Conservation (phyloP, 2,329 filamentous ascomycete genomes). For the Aspergillus melleus region DNA sequence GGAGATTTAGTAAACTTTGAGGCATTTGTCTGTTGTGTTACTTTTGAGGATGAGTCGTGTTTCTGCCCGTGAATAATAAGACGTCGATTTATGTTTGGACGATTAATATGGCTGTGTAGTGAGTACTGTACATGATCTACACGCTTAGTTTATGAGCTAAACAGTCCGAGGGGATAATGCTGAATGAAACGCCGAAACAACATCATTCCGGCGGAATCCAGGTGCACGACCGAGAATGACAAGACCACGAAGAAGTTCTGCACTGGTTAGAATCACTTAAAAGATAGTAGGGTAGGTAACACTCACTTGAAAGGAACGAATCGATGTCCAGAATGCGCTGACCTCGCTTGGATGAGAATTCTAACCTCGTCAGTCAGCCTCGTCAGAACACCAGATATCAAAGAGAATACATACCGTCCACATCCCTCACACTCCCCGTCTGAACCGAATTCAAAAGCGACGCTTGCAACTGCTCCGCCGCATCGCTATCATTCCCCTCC, state of each 20-base stretch:
- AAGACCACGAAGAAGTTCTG: neutral
- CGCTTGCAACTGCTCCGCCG: neutral
- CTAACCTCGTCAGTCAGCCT: neutral
- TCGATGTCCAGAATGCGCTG: neutral
- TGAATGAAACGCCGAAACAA: neutral
- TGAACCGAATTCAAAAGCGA: neutral
- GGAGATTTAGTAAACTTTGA: too few species aligned
- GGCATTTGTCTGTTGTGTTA: too few species aligned
- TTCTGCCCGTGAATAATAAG: too few species aligned
- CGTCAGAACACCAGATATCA: too few species aligned
- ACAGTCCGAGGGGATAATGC: neutral
- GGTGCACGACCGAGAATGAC: slow-evolving; percentile 4
- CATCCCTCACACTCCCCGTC: neutral
- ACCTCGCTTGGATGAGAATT: neutral
- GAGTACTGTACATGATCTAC: too few species aligned
- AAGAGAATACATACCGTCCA: neutral
- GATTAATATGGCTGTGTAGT: too few species aligned
- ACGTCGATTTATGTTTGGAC: too few species aligned
- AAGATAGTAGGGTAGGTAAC: neutral
- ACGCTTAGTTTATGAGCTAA: too few species aligned
- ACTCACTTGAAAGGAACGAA: slow-evolving; percentile 3
- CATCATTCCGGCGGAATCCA: slow-evolving; percentile 1
- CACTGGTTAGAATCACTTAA: neutral
- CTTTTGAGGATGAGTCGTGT: too few species aligned
- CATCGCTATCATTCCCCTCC: neutral